Evolutionary conservation across 192 early-diverging fungal species (phyloP).

Genomic region (Coemansia sp.): DNA sequence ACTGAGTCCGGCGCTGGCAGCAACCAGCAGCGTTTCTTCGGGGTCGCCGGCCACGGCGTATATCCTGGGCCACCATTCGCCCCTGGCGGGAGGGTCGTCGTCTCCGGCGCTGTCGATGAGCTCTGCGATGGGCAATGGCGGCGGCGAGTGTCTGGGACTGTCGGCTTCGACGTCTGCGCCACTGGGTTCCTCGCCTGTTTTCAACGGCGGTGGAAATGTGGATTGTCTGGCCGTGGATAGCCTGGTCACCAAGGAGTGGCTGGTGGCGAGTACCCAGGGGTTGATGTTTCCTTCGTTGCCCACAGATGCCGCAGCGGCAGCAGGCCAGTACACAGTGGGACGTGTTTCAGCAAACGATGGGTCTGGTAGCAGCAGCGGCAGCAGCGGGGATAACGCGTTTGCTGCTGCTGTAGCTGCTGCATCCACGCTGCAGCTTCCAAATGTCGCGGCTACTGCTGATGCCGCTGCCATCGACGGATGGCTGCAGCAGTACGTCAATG

Average conservation of each 20-base stretch:
- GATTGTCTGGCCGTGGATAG: not conserved
- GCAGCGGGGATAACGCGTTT: not conserved
- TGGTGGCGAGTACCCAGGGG: not conserved
- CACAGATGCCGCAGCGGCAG: no score
- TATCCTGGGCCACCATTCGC: conserved; percentile 5
- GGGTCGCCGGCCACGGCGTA: conserved; percentile 3
- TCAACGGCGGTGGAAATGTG: not conserved
- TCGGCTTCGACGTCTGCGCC: not conserved
- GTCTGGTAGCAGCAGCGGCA: not conserved
- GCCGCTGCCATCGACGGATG: conserved; percentile 40
- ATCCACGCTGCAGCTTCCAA: not conserved
- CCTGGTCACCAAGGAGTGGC: not conserved
- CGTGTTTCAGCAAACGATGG: not conserved
- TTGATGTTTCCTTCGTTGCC: not conserved
- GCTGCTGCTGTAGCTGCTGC: not conserved
- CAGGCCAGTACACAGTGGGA: no score
- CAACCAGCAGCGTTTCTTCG: not conserved
- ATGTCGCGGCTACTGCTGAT: conserved; percentile 5
- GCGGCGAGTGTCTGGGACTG: no score
- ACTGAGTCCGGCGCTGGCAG: not conserved
- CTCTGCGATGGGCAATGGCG: not conserved
- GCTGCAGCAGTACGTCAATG: conserved; percentile 51
- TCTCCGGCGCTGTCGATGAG: not conserved
- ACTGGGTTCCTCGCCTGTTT: not conserved
- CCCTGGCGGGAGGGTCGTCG: not conserved